A percentile compares a stretch with the other conserved stretches of the same genome.
Evolutionary conservation across 148 eudicot species (phyloP).

Genomic region (Agrostemma githago): DNA sequence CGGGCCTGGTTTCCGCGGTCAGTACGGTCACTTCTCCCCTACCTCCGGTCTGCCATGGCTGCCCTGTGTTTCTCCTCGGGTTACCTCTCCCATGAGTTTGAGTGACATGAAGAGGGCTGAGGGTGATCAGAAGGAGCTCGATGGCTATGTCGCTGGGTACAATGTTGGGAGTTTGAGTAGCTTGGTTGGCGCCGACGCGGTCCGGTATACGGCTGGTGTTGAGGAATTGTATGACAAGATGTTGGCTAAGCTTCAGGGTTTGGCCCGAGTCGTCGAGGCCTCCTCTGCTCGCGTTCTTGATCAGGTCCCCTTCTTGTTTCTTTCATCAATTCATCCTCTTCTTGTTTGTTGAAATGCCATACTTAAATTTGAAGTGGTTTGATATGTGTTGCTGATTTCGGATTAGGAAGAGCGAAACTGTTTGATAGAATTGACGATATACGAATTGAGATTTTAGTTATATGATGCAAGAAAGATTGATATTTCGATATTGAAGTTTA

Average conservation of each 20-base stretch:
- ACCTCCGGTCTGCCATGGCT: conserved; percentile 45
- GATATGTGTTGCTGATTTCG: too few relatives aligned
- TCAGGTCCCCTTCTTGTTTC: conserved; percentile 38
- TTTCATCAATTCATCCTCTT: neutral
- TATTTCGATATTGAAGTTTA: neutral
- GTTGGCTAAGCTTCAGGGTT: conserved; percentile 59
- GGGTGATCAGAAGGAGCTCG: conserved; percentile 43
- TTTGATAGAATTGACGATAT: neutral
- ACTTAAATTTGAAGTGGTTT: too few relatives aligned
- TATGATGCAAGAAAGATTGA: neutral
- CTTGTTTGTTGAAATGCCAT: too few relatives aligned
- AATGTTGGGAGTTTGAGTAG: conserved; percentile 46
- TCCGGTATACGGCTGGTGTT: conserved; percentile 40
- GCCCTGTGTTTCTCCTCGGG: conserved; percentile 28
- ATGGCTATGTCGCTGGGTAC: conserved; percentile 41
- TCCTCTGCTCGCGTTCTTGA: conserved; percentile 62
- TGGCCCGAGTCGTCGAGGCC: conserved; percentile 56
- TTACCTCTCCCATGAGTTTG: conserved; percentile 38
- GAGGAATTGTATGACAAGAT: conserved; percentile 79
- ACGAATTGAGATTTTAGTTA: neutral
- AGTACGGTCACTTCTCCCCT: conserved; percentile 56
- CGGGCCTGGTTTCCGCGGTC: conserved; percentile 73
- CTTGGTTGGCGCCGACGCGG: conserved; percentile 58
- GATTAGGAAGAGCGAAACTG: too few relatives aligned
- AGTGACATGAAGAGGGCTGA: conserved; percentile 28